Evolutionary conservation across 169 alveolate genomes (phyloP).

Genomic region (Babesia bigemina): DNA sequence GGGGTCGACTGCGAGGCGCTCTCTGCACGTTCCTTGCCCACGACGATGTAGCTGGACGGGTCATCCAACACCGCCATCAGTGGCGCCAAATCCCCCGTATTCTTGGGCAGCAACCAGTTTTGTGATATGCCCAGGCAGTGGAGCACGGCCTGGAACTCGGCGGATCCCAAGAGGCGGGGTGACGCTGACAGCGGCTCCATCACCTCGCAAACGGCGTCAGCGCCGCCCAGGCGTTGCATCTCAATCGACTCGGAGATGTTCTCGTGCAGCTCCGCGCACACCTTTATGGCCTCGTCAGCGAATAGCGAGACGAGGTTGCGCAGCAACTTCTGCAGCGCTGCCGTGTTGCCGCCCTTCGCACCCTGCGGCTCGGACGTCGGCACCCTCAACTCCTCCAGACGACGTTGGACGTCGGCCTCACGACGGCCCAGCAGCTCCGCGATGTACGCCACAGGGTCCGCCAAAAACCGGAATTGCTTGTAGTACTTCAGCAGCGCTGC

Average conservation of each 20-base stretch:
- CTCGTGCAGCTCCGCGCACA: constrained; percentile 45
- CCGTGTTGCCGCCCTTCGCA: not conserved
- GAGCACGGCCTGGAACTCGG: constrained; percentile 27
- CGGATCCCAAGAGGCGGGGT: constrained; percentile 5
- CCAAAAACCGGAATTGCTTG: constrained; percentile 34
- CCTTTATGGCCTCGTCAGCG: constrained; percentile 33
- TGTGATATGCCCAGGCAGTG: constrained; percentile 22
- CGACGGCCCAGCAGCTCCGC: constrained; percentile 53
- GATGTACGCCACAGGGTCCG: constrained; percentile 36
- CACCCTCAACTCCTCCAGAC: constrained; percentile 25
- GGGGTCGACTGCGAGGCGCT: not conserved
- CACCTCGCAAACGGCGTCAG: constrained; percentile 32
- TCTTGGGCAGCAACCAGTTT: constrained; percentile 39
- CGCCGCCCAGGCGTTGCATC: constrained; percentile 51
- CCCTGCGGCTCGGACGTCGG: not conserved
- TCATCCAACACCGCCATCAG: constrained; percentile 12
- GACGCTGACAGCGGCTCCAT: constrained; percentile 56
- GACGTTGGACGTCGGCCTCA: constrained; percentile 14
- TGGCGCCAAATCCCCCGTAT: not conserved
- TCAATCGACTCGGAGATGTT: constrained; percentile 43
- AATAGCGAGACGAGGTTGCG: not conserved
- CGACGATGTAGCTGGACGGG: constrained; percentile 18
- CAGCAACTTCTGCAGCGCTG: not conserved
- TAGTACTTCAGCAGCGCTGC: constrained; percentile 31
- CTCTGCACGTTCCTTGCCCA: not conserved